Conservation (phyloP, 2,329 filamentous ascomycete genomes). For the Penicillium expansum region DNA sequence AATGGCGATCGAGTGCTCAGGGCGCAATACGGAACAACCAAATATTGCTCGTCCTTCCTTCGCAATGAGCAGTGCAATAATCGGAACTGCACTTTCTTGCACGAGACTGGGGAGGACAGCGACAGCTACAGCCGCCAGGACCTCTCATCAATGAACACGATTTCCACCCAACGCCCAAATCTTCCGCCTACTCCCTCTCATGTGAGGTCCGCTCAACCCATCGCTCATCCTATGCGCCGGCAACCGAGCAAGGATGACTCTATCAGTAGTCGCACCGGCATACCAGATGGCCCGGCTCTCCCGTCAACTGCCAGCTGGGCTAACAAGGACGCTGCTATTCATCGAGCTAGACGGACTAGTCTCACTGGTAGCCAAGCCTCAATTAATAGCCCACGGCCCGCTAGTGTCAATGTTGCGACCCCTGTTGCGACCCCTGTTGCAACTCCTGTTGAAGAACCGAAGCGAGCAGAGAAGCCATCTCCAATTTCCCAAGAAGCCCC, state of each 20-base stretch:
- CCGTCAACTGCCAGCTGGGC: slow-evolving; percentile 95
- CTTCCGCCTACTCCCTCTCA: slow-evolving; percentile 50
- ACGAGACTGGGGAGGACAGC: slow-evolving; percentile 96
- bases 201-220: slow-evolving; percentile 52
- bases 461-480: slow-evolving; percentile 33
- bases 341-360: slow-evolving; percentile 67
- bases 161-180: slow-evolving; percentile 72
- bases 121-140: slow-evolving; percentile 95
- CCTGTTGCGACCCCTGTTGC: slow-evolving; percentile 37
- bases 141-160: slow-evolving; percentile 88
- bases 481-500: slow-evolving; percentile 25
- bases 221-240: slow-evolving; percentile 63
- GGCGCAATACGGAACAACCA: slow-evolving; percentile 83
- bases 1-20: slow-evolving; percentile 83
- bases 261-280: slow-evolving; percentile 55
- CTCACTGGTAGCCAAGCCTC: slow-evolving; percentile 77
- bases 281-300: slow-evolving; percentile 81
- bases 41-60: slow-evolving; percentile 96
- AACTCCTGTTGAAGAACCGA: slow-evolving; percentile 36
- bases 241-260: slow-evolving; percentile 73
- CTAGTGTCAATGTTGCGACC: slow-evolving; percentile 45
- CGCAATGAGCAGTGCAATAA: slow-evolving; percentile 94
- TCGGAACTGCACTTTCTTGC: slow-evolving; percentile 94
- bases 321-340: slow-evolving; percentile 60
- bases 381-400: slow-evolving; percentile 68